Conservation (phyloP, 345 rosid species). For the Eucalyptus paniculata region DNA sequence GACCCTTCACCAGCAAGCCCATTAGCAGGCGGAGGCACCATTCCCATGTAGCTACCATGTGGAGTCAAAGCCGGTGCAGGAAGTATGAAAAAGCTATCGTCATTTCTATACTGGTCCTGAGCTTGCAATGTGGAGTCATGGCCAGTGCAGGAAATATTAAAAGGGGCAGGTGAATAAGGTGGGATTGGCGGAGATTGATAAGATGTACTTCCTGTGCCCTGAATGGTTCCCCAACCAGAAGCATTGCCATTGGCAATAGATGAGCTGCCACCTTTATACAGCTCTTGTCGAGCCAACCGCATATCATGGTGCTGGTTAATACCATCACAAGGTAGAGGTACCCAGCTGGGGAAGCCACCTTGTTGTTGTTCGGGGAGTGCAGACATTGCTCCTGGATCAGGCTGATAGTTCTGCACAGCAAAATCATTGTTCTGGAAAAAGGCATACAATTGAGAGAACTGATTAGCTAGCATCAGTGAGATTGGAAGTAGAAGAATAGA, state of each 20-base stretch:
- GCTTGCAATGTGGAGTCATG: neutral
- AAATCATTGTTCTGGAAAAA: slow-evolving; percentile 6
- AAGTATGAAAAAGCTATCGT: neutral
- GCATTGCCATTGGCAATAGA: neutral
- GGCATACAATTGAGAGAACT: neutral
- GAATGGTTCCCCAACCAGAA: neutral
- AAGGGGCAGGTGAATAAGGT: neutral
- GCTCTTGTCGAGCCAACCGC: neutral
- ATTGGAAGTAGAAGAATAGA: neutral
- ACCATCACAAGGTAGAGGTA: neutral
- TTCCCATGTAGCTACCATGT: neutral
- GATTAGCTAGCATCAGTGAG: neutral
- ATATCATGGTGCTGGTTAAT: neutral
- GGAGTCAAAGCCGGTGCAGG: neutral
- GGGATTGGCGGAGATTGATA: neutral
- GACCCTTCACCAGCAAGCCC: neutral
- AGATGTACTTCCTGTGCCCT: neutral
- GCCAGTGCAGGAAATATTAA: neutral
- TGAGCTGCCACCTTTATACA: neutral
- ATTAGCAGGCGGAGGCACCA: neutral
- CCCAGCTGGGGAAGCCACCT: neutral
- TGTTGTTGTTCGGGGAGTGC: neutral
- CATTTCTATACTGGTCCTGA: neutral
- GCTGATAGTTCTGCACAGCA: slow-evolving; percentile 1
- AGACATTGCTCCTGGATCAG: slow-evolving; percentile 1